Evolutionary conservation across 2,329 filamentous ascomycete species (phyloP), one percentile per base, ranked within the genome.

Genomic region (Pestalotiopsis sp.): DNA sequence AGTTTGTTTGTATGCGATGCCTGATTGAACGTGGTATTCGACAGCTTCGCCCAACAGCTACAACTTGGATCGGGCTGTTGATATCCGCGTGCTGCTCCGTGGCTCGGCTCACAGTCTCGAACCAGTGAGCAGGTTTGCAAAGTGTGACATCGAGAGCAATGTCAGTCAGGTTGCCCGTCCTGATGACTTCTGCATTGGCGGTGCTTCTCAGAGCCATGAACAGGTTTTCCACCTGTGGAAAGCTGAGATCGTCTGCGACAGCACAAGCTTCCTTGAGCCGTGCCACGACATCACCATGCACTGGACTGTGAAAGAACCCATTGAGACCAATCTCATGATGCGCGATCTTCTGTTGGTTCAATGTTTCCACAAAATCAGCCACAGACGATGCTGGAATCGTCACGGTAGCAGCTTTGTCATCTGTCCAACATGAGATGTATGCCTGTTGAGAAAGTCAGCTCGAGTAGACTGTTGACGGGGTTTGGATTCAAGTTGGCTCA

Each of bases 401-500:
- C 14, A 58, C 52, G 4, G 52, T 58, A n/a, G 52, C 52, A n/a
- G 52, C 20, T n/a, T 20, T 58, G 14, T 58, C 52, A 23, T 58
- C 52, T n/a, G 52, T 58, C 52, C 52, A 58, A 14, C 52, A 58
- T 23, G 52, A 58, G n/a, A 58, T 58, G n/a, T 58, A 58, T 25
- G 52, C 52, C 52, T 58, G 20, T 20, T 4, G 14, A n/a, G 52
- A 5, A 58, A 27, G 52, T 58, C 20, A 58, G 52, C 52, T 23
- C 23, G n/a, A n/a, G 52, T 58, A 58, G 52, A 52, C n/a, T 20
- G 2, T 17, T 52, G 14, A 52, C 7, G 45, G 6, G 23, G 13
- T 23, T 27, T 20, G 20, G 12, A 1, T n/a, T 5, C 13, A 14
- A 58, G 11, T 58, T 58, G 1, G 52, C 52, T n/a, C 20, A 58